phyloP scores from a whole-genome alignment of 1,139 yeast species.

The Geotrichum australiense region DNA sequence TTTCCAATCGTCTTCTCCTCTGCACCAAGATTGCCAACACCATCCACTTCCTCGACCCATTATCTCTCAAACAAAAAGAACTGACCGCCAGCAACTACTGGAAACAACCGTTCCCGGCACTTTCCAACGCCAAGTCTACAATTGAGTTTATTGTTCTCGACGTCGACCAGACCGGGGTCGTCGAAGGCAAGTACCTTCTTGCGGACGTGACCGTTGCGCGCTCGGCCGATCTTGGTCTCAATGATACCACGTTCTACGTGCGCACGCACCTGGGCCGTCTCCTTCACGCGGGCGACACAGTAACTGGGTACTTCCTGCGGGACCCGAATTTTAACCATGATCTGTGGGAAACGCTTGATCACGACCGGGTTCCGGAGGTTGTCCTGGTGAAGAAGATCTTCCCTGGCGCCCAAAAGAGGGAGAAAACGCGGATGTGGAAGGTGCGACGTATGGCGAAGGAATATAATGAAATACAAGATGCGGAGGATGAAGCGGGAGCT shows the following conservation, averaged over 20 bases:
- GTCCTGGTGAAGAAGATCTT: conserved; percentile 87
- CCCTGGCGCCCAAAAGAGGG: conserved; percentile 67
- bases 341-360: conserved; percentile 68
- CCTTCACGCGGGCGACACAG: conserved; percentile 95
- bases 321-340: conserved; percentile 86
- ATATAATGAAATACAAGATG: conserved; percentile 55
- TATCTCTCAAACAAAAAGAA: conserved; percentile 71
- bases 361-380: conserved; percentile 65
- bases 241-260: conserved; percentile 73
- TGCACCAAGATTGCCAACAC: conserved; percentile 80
- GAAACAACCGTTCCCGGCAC: conserved; percentile 72
- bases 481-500: conserved; percentile 53
- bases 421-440: conserved; percentile 79
- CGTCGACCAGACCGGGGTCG: conserved; percentile 82
- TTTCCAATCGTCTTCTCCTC: conserved; percentile 47
- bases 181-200: conserved; percentile 59
- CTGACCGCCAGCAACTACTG: conserved; percentile 66
- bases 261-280: conserved; percentile 92
- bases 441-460: conserved; percentile 98
- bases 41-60: conserved; percentile 77
- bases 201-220: conserved; percentile 92
- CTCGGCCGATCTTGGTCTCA: conserved; percentile 79
- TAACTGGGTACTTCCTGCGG: conserved; percentile 76
- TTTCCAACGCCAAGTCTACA: conserved; percentile 68
- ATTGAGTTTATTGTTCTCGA: conserved; percentile 87